A percentile compares a stretch with the other conserved stretches of the same genome.
These are phyloP conservation scores for Hymenoscyphus linearis DNA, from an alignment of 2,329 filamentous ascomycete genomes.

Conservation along the genomic window DNA sequence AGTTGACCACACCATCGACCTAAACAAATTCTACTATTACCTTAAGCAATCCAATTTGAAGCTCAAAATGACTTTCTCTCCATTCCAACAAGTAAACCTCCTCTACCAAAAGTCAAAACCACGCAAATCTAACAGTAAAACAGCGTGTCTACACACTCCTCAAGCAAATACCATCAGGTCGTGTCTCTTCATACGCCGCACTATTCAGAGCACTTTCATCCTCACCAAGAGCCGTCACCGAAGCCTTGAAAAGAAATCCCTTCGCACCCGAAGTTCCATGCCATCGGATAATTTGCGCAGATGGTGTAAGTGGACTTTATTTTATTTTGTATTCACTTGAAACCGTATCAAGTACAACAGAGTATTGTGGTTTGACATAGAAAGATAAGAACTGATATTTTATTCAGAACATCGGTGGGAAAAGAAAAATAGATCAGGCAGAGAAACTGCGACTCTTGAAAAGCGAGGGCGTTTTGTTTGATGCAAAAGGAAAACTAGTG, in stretches of 20 bases:
- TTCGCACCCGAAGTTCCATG: conserved; percentile 60
- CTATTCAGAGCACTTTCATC: conserved; percentile 51
- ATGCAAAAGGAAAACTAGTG: conserved; percentile 38
- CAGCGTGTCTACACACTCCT: conserved; percentile 49
- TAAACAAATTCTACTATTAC: background rate
- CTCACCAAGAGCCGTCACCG: conserved; percentile 58
- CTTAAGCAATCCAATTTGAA: background rate
- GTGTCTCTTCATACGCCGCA: conserved; percentile 54
- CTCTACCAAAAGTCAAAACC: background rate
- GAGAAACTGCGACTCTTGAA: conserved; percentile 41
- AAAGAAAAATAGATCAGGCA: conserved; percentile 41
- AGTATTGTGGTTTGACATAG: background rate
- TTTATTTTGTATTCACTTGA: background rate
- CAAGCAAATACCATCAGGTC: conserved; percentile 53
- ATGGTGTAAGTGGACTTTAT: conserved; percentile 38
- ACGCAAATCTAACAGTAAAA: background rate
- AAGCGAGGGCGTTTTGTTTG: conserved; percentile 43
- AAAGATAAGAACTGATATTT: background rate
- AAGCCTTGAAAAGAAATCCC: conserved; percentile 54
- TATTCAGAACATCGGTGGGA: conserved; percentile 38
- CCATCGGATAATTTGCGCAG: conserved; percentile 52
- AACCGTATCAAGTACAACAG: background rate
- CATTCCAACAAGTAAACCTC: conserved; percentile 2
- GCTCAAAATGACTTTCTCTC: background rate
- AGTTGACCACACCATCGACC: background rate